Evolutionary conservation across 345 rosid species (phyloP).

Genomic region (Pistacia atlantica): DNA sequence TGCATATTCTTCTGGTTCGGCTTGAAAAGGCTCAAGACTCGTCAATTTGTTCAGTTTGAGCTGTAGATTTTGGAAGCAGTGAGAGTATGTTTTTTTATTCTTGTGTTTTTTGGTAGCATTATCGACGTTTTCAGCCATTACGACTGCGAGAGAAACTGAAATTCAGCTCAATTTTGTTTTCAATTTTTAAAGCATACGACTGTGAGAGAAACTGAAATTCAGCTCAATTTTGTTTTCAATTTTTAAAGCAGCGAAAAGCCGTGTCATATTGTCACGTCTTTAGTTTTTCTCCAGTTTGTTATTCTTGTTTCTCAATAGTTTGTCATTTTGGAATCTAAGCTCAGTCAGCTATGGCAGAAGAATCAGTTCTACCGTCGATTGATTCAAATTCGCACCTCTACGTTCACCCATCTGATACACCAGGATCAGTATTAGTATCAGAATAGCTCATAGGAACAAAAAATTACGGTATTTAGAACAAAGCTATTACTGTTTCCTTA

Average conservation of each 20-base stretch:
- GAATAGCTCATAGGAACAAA: too few species aligned
- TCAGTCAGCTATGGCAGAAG: too few species aligned
- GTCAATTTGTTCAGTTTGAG: constrained; percentile 17
- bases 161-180: not conserved
- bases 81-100: constrained; percentile 14
- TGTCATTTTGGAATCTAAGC: too few species aligned
- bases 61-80: constrained; percentile 18
- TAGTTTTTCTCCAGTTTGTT: not conserved
- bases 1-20: too few species aligned
- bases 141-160: not conserved
- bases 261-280: constrained; percentile 10
- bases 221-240: not conserved
- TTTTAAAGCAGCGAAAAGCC: constrained; percentile 11
- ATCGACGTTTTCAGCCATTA: constrained; percentile 24
- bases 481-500: too few species aligned
- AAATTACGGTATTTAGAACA: too few species aligned
- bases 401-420: too few species aligned
- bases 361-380: too few species aligned
- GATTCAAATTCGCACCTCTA: too few species aligned
- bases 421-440: too few species aligned
- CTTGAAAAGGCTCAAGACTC: too few species aligned
- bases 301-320: not conserved
- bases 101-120: not conserved
- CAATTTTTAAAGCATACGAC: not conserved
- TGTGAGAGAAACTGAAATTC: not conserved